Base-by-base conservation (phyloP, 371 early-diverging fungal species). In the Phascolomyces articulosus region DNA sequence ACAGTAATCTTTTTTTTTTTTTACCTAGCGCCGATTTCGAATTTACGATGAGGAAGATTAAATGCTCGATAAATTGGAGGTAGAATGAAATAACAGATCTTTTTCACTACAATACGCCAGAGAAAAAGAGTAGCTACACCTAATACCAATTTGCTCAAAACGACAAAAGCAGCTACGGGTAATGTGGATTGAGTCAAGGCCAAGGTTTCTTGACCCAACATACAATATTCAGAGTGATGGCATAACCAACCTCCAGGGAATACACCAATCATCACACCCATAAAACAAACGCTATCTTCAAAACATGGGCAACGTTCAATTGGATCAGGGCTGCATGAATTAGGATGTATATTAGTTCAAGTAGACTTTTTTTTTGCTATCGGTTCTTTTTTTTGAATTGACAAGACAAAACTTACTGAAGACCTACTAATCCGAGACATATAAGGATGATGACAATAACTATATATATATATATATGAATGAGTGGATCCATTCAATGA, bases 251-350 rank as follows among this genome's bases (percentile, higher is more conserved):
- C 82, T 38, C 90, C 91, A 23, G 88, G 82, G 57, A 88, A 72
- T 11, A 91, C 58, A 7, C 93, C 93, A 60, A 88, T 83, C 21
- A 90, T 66, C 0, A 85, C 89, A 28, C 88, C 90, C 75, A 85
- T 85, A 66, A 89, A 90, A n/a, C 90, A 88, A 29, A 92, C 89
- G 64, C 83, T 84, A 58, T 15, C 4, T 8, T 48, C 48, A 29
- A 53, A 61, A 68, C 93, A 93, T 1, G 93, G 93, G 67, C 93
- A 93, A 55, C 87, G 80, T 55, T 89, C 90, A 40, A 87, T 84
- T 0, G 92, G 91, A 66, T 91, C 88, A 23, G 93, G 92, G 58
- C 82, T 82, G 55, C 8, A 44, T 0, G 16, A 15, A 44, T 0
- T 6, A 38, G 6, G 13, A 38, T 38, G 13, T 38, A 38, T 6